These are phyloP conservation scores for Stagonosporopsis chrysanthemi DNA, from an alignment of 2,329 filamentous ascomycete species.

Conservation along the genomic window DNA sequence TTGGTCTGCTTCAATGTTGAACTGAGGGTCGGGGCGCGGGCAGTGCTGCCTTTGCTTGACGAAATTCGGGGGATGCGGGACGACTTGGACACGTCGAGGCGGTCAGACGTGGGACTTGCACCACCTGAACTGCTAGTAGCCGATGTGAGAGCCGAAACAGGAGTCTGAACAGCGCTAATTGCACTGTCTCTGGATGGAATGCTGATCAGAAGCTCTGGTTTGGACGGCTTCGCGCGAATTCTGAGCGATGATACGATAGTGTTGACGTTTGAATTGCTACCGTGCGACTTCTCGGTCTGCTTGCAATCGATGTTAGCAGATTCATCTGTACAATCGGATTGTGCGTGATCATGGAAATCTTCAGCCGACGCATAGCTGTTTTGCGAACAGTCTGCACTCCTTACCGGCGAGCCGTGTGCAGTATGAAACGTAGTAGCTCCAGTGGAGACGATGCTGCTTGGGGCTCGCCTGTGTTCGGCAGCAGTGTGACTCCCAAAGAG, in stretches of 20 bases:
- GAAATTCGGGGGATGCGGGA: slow-evolving; percentile 41
- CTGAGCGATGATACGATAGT: background rate
- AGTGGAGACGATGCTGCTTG: slow-evolving; percentile 31
- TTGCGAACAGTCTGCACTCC: slow-evolving; percentile 31
- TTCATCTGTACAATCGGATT: slow-evolving; percentile 15
- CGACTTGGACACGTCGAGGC: background rate
- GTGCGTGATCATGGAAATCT: slow-evolving; percentile 20
- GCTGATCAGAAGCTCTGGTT: slow-evolving; percentile 30
- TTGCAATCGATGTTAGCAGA: slow-evolving; percentile 26
- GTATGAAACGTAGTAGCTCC: slow-evolving; percentile 32
- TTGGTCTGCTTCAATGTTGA: slow-evolving; percentile 29
- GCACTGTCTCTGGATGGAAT: slow-evolving; percentile 19
- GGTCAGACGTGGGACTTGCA: background rate
- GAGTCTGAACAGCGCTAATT: slow-evolving; percentile 8
- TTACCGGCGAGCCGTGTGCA: slow-evolving; percentile 41
- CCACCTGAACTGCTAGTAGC: slow-evolving; percentile 8
- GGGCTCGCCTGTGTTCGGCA: slow-evolving; percentile 16
- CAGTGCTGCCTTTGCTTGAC: slow-evolving; percentile 3
- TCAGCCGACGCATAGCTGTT: slow-evolving; percentile 29
- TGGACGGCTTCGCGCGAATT: slow-evolving; percentile 6
- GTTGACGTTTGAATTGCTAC: background rate
- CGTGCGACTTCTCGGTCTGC: slow-evolving; percentile 10
- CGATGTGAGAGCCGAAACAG: slow-evolving; percentile 12
- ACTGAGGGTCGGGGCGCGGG: slow-evolving; percentile 19
- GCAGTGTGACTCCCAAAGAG: slow-evolving; percentile 5